phyloP scores from a whole-genome alignment of 345 rosid species.

The Cardamine chenopodiifolia region DNA sequence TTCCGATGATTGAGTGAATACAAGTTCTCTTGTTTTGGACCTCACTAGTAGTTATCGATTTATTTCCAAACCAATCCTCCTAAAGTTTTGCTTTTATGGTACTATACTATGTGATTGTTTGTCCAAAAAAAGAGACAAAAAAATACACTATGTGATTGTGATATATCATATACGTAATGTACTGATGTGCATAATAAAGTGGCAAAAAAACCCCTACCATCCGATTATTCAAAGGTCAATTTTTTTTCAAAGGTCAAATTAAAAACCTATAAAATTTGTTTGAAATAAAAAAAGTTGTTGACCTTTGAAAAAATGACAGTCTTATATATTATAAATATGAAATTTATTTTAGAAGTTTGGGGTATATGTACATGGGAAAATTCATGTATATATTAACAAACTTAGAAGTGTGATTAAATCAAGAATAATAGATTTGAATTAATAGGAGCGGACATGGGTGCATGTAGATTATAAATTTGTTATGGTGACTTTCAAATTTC shows the following conservation, averaged over 20 bases:
- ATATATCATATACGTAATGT: not conserved
- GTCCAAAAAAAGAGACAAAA: too few species aligned
- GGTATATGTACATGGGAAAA: not conserved
- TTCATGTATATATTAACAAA: not conserved
- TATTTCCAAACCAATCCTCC: not conserved
- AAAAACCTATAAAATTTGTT: not conserved
- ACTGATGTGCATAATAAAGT: not conserved
- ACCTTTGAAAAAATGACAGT: too few species aligned
- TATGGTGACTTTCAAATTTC: conserved; percentile 5
- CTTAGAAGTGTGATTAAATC: too few species aligned
- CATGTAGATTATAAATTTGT: conserved; percentile 1
- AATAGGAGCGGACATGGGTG: conserved; percentile 3
- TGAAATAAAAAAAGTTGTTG: too few species aligned
- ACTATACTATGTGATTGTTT: not conserved
- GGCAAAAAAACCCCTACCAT: not conserved
- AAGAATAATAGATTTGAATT: not conserved
- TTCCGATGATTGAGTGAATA: not conserved
- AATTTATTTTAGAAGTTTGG: too few species aligned
- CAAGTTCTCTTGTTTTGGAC: not conserved
- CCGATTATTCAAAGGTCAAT: not conserved
- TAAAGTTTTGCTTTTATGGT: not conserved
- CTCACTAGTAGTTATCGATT: too few species aligned
- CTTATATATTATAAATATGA: too few species aligned
- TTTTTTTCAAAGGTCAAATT: not conserved
- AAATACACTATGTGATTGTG: too few species aligned